Evolutionary conservation across 2,329 filamentous ascomycete genomes (phyloP), one percentile per base, ranked within the genome.

Genomic region (Colletotrichum sp.): DNA sequence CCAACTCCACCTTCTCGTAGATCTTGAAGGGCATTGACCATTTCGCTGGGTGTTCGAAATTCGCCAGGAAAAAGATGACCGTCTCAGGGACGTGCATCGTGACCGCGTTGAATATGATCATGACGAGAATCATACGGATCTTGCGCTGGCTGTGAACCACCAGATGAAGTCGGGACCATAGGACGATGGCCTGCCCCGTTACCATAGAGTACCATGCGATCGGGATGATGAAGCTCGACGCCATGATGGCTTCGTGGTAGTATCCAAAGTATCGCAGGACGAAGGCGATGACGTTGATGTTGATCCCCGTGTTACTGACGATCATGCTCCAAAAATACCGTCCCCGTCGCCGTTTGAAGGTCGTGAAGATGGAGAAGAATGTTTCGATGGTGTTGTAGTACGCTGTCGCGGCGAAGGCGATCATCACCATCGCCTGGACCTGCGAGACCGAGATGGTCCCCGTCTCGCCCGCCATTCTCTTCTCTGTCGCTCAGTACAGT

Each of bases 91-190:
- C 82, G 77, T 93, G 89, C 28, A 91, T 82, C 12, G 91, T 71
- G 48, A 92, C 77, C 21, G 85, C 86, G 78, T 92, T 88, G 75
- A 86, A 79, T 52, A 92, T 85, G 73, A 94, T 93, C 88, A 93
- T 91, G 69, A 80, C 85, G 1, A 92, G 83, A 0, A 91, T 87
- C 13, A 85, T 83, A 6, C 85, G 86, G 1, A 93, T 83, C 5
- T 88, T 81, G 3, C 82, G 81, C 8, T 86, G 68, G 84, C 91
- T 89, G 18, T 87, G 87, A 5, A 91, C 83, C 13, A 93, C 86
- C 2, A 93, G 85, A 79, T 93, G 91, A 1, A 93, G 85, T 8
- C 92, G 87, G 1, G 91, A 93, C 84, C 91, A 93, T 2, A 93
- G 84, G 2, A 93, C 91, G 15, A 93, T 78, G 0, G 89, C 88